Evolutionary conservation across 2,329 filamentous ascomycete species (phyloP), one percentile per base, ranked within the genome.

Genomic region (Fusarium sp.): DNA sequence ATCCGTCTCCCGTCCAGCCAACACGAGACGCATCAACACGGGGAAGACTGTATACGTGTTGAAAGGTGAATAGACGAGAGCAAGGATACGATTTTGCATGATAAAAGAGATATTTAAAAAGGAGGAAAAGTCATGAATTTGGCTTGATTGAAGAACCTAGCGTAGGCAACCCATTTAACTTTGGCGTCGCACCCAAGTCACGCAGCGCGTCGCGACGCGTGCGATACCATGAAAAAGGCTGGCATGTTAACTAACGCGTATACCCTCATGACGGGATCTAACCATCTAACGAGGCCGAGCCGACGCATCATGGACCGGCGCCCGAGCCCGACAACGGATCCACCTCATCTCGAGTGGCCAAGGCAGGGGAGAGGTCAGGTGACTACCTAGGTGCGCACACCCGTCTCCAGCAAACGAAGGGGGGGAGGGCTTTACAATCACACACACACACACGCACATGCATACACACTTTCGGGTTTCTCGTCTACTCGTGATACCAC

Each of bases 261-360:
- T 69, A 74, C 2, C 3, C 11, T 39, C 9, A 6, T 60, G 72
- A 3, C 27, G 58, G 18, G 22, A 10, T 18, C 4, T 7, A 61
- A 0, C n/a, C 39, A 29, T 31, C 22, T 74, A 74, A 18, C 20
- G 72, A 64, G 39, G 56, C 29, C 35, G 14, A 27, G 16, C 45
- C 33, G 11, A 62, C 61, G 71, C 68, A 69, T 74, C 68, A 75
- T 74, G 60, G 68, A 67, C 59, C 33, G 56, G 56, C 43, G 24
- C 27, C 61, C 61, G 65, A 74, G 43, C 60, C 60, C 50, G 54
- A 37, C 56, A 37, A 33, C 52, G 54, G 50, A 22, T 50, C 72
- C 72, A 74, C 72, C 37, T 66, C 43, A 64, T 68, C 66, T 71
- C 65, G 45, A 50, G 58, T 41, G n/a, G 57, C 37, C 20, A 45